Evolutionary conservation across 2,329 filamentous ascomycete genomes (phyloP), one percentile per base, ranked within the genome.

Genomic region (Trichoderma polysporum): DNA sequence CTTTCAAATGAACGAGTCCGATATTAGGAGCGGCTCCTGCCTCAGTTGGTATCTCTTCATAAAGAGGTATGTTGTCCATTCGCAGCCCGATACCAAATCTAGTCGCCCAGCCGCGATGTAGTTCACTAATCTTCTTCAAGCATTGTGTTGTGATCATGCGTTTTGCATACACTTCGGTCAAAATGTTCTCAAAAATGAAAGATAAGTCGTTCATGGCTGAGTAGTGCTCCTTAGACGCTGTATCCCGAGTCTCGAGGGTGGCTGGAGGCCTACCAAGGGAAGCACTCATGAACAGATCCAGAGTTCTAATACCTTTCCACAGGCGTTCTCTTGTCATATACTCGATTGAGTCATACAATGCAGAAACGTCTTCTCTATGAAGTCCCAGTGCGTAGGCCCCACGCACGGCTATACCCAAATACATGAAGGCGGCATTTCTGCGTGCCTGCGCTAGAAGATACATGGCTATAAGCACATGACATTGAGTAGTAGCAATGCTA

Each of bases 341-440:
- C 4, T 60, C 58, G 13, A 31, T 22, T 31, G 17, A 4, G 45
- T 58, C 54, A 7, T 61, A 61, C 15, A 61, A 37, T 37, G 58
- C 29, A 27, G 58, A 29, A n/a, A 37, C 45, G 22, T 61, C 31
- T 50, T 37, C 41, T 37, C 29, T 35, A 4, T 49, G 31, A 15
- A 61, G 31, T 6, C 19, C 31, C 15, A 50, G 4, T 8, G 45
- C 41, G 19, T 58, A 58, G 10, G 54, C 54, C n/a, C 54, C 54
- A 19, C 54, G 54, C 9, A 58, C 54, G 6, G 54, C 54, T 19
- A 58, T 58, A 13, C 54, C 58, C 41, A 61, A 35, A 15, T 50
- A 61, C 58, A 49, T 61, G 13, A 61, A 61, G 22, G 39, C 58
- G 19, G 29, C 58, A 22, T 61, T 61, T 15, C 58, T 35, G n/a